These are phyloP conservation scores for Penicillium hordei DNA, from an alignment of 2,329 filamentous ascomycete species.

Conservation along the genomic window DNA sequence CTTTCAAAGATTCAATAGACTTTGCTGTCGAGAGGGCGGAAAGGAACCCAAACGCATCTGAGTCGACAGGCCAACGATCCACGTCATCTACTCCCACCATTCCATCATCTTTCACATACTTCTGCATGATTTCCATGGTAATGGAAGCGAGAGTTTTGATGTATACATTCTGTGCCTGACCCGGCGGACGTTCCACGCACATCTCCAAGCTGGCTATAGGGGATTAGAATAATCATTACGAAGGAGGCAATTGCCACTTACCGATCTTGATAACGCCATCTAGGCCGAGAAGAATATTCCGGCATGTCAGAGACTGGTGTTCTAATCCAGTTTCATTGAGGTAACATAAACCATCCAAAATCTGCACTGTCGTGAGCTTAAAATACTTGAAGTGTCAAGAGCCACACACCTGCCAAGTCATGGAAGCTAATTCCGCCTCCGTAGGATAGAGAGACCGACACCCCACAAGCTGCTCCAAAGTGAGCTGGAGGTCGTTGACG, in stretches of 20 bases:
- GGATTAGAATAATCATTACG: conserved; percentile 7
- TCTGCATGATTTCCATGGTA: conserved; percentile 37
- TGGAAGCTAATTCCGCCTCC: conserved; percentile 18
- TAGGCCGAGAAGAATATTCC: conserved; percentile 28
- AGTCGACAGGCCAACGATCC: conserved; percentile 31
- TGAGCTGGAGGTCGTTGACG: conserved; percentile 18
- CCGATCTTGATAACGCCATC: conserved; percentile 31
- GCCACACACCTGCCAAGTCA: conserved; percentile 15
- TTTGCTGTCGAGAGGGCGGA: conserved; percentile 28
- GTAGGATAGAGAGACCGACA: conserved; percentile 14
- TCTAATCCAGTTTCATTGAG: conserved; percentile 18
- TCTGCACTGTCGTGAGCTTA: conserved; percentile 12
- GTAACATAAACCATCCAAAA: conserved; percentile 25
- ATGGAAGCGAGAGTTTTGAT: conserved; percentile 28
- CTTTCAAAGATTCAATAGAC: conserved; percentile 26
- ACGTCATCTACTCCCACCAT: conserved; percentile 35
- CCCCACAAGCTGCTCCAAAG: conserved; percentile 18
- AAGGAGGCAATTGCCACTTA: conserved; percentile 7
- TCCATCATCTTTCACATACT: conserved; percentile 36
- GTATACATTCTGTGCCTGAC: conserved; percentile 15
- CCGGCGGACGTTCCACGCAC: conserved; percentile 10
- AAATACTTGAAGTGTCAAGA: conserved; percentile 1
- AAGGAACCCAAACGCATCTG: conserved; percentile 33
- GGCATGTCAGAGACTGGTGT: conserved; percentile 27
- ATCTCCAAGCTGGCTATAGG: conserved; percentile 20